Evolutionary conservation across 1,139 yeast species (phyloP).

Genomic region (Nakaseomyces kungkrabaensis): DNA sequence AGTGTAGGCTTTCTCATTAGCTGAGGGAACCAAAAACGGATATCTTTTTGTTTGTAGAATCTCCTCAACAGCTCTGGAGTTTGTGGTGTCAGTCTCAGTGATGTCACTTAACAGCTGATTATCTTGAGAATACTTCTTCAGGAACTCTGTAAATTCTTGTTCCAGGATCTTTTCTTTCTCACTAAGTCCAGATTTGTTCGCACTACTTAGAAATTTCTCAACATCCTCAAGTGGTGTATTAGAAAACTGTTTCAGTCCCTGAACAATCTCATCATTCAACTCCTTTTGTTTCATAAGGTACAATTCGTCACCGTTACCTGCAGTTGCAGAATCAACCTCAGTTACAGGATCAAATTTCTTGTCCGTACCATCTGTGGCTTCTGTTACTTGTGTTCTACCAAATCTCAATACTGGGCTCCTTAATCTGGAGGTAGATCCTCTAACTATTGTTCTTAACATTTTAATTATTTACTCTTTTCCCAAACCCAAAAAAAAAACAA

Average conservation of each 20-base stretch:
- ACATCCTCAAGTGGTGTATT: slow-evolving; percentile 12
- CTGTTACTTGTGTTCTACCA: not conserved
- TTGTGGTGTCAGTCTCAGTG: slow-evolving; percentile 8
- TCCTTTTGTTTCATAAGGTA: slow-evolving; percentile 20
- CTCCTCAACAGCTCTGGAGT: slow-evolving; percentile 7
- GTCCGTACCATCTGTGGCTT: not conserved
- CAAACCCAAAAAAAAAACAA: too few relatives aligned
- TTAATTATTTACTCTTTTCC: too few relatives aligned
- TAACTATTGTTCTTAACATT: not conserved
- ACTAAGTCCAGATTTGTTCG: slow-evolving; percentile 3
- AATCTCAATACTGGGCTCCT: not conserved
- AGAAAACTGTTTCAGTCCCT: slow-evolving; percentile 16
- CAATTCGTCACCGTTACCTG: slow-evolving; percentile 11
- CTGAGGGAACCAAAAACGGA: slow-evolving; percentile 31
- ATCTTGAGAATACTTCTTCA: slow-evolving; percentile 20
- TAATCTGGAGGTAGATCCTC: not conserved
- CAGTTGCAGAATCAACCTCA: not conserved
- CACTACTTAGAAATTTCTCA: not conserved
- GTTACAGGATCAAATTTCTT: not conserved
- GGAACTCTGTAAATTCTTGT: slow-evolving; percentile 22
- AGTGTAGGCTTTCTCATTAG: slow-evolving; percentile 45
- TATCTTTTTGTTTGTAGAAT: slow-evolving; percentile 12
- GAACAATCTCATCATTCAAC: slow-evolving; percentile 19
- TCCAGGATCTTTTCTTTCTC: slow-evolving; percentile 26
- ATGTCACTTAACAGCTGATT: slow-evolving; percentile 12